phyloP scores from a whole-genome alignment of 2,329 filamentous ascomycete species.

The Pseudopithomyces chartarum region DNA sequence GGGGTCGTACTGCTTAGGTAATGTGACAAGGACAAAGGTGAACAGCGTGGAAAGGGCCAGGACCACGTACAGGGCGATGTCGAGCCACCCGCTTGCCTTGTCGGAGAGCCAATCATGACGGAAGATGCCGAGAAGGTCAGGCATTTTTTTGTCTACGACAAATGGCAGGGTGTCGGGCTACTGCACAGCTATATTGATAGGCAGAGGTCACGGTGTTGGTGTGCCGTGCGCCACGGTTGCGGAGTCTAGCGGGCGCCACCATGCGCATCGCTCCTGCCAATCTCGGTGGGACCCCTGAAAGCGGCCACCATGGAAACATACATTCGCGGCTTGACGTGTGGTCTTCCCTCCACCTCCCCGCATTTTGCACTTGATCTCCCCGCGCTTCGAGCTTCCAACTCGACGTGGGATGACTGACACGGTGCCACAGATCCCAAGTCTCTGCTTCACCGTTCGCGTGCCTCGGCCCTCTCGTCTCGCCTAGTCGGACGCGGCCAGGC shows the following conservation, averaged over 20 bases:
- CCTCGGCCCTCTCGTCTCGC: constrained; percentile 15
- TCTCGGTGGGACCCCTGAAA: constrained; percentile 25
- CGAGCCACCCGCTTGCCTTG: constrained; percentile 32
- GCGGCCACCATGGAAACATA: constrained; percentile 27
- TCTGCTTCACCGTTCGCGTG: background rate
- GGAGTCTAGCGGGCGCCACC: constrained; percentile 20
- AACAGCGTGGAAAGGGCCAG: constrained; percentile 53
- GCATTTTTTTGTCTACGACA: no score
- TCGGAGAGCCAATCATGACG: constrained; percentile 38
- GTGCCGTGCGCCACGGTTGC: constrained; percentile 16
- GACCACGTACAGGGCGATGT: constrained; percentile 47
- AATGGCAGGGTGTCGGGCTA: no score
- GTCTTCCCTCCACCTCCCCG: constrained; percentile 17
- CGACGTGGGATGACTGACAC: constrained; percentile 11
- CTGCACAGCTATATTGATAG: background rate
- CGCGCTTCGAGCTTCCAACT: constrained; percentile 4
- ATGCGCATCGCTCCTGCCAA: constrained; percentile 5
- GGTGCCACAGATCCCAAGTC: background rate
- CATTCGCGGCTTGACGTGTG: constrained; percentile 19
- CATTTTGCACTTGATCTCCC: constrained; percentile 9
- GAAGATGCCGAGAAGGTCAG: constrained; percentile 20
- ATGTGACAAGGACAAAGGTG: constrained; percentile 56
- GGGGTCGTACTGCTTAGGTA: constrained; percentile 59
- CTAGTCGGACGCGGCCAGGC: constrained; percentile 13
- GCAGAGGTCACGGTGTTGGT: background rate